Evolutionary conservation across 106 monocot species (phyloP).

Genomic region (Hemerocallis citrina): DNA sequence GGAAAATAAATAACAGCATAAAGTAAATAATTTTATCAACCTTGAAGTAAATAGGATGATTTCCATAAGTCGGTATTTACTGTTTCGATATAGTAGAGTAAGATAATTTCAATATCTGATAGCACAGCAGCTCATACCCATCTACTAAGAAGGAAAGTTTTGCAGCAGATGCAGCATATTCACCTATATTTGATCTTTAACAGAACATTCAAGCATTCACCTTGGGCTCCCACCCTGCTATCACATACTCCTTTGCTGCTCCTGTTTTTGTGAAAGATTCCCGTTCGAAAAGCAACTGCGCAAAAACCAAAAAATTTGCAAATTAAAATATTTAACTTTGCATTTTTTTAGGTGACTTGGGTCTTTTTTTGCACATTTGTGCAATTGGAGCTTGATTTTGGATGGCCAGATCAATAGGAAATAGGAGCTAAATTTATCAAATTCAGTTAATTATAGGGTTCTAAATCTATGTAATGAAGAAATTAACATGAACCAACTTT

Average conservation of each 20-base stretch:
- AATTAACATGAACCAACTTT: too few species aligned
- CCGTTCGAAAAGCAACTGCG: conserved; percentile 48
- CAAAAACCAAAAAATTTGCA: background rate
- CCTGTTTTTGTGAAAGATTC: conserved; percentile 55
- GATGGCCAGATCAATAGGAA: background rate
- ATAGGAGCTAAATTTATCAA: background rate
- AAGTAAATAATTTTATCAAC: too few species aligned
- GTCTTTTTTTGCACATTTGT: background rate
- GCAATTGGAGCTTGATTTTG: background rate
- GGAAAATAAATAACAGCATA: too few species aligned
- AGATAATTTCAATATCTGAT: background rate
- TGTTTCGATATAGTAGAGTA: background rate
- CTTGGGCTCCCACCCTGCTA: conserved; percentile 71
- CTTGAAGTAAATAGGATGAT: conserved; percentile 2
- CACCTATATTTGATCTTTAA: background rate
- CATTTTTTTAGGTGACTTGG: background rate
- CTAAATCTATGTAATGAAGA: background rate
- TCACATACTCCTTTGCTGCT: conserved; percentile 49
- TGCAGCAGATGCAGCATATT: background rate
- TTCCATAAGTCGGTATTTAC: background rate
- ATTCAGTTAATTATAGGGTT: background rate
- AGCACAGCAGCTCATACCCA: background rate
- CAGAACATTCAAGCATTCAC: conserved; percentile 41
- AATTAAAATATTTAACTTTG: too few species aligned
- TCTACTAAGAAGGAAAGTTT: background rate